Evolutionary conservation across 306 rosid species (phyloP).

Genomic region (Trifolium fragiferum): DNA sequence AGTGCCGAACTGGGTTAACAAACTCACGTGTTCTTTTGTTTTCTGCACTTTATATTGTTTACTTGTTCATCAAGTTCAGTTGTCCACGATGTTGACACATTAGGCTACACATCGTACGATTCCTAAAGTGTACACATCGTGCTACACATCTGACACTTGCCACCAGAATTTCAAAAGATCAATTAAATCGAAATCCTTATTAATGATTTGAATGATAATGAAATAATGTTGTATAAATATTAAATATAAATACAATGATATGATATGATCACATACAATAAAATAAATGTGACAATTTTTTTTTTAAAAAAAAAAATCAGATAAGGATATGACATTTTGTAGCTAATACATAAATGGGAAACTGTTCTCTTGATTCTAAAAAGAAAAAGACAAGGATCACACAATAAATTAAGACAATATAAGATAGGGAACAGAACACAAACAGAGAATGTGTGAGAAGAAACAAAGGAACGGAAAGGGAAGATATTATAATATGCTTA

Average conservation of each 20-base stretch:
- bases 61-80: too few species aligned
- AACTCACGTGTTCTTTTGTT: too few species aligned
- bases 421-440: not conserved
- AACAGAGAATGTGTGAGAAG: not conserved
- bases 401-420: not conserved
- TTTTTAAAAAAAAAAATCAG: not conserved
- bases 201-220: not conserved
- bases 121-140: too few species aligned
- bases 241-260: not conserved
- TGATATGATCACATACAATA: not conserved
- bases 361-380: constrained; percentile 6
- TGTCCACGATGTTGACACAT: too few species aligned
- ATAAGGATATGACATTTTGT: not conserved
- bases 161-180: too few species aligned
- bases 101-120: too few species aligned
- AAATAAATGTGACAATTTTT: not conserved
- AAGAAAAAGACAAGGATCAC: too few species aligned
- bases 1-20: too few species aligned
- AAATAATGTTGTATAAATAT: not conserved
- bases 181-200: not conserved
- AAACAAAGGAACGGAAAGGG: not conserved
- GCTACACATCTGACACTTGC: too few species aligned
- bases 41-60: too few species aligned
- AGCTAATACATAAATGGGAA: constrained; percentile 7
- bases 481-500: constrained; percentile 7